Base-by-base conservation (phyloP, 768 basidiomycete species). In the Mycena venus region DNA sequence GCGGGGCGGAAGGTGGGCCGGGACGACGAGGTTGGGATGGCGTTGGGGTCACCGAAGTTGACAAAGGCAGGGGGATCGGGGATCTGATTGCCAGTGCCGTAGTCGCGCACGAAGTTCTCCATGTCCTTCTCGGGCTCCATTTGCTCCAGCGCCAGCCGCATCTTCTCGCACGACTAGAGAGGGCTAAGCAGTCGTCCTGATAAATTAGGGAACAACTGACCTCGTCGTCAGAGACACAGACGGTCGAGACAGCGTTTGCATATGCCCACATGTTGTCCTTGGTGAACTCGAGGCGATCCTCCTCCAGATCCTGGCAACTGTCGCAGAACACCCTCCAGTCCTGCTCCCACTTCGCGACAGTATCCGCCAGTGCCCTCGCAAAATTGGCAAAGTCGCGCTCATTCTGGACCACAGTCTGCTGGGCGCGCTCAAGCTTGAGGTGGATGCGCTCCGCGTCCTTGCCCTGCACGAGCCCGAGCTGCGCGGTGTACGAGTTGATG, bases 281-380 rank as follows among this genome's bases (percentile, higher is more conserved):
- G 86, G 94, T 92, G 81, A 98, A 96, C 73, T 97, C 96, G 80
- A 97, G 85, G n/a, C 98, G 90, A 71, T 97, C 93, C 78, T 99
- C 97, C 79, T 99, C 98, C 61, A 98, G 84, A 85, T 99, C 98
- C 83, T 99, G 98, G 74, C 96, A 96, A 53, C 90, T 91, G 83
- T 99, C 98, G 80, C 96, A 97, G 84, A 98, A 99, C 3, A 86
- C 86, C 83, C 95, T 97, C 98, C 98, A 99, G 72, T 95, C 94
- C 74, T 89, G 87, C 80, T 98, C 97, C 98, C 98, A 99, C 79
- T 94, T 94, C 61, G 85, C 88, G 25, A 90, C 88, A 17, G 96
- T 98, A 61, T 95, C 94, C 76, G 91, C 90, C 47, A 98, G 83
- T 0, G 92, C 93, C 68, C 90, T 91, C 3, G 95, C 91, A 80